These are phyloP conservation scores for Mortierella claussenii DNA, from an alignment of 192 early-diverging fungal species.

Conservation along the genomic window DNA sequence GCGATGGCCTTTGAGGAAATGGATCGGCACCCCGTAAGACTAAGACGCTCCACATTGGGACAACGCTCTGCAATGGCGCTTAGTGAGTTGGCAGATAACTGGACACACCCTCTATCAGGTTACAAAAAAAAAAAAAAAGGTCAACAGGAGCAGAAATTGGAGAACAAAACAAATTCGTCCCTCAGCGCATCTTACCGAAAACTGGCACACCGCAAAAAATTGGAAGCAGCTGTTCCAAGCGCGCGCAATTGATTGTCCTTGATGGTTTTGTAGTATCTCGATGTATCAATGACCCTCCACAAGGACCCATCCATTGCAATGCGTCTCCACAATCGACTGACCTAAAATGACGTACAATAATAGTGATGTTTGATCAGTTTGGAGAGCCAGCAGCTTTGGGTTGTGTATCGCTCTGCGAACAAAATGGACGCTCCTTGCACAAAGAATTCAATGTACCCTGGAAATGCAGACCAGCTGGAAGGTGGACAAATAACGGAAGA, in stretches of 20 bases:
- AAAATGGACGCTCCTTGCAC: not conserved
- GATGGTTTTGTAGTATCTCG: conserved; percentile 38
- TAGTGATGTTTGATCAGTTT: too few species aligned
- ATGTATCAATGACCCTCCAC: conserved; percentile 35
- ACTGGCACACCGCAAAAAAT: conserved; percentile 37
- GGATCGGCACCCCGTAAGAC: conserved; percentile 33
- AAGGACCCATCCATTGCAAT: conserved; percentile 47
- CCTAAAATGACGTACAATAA: conserved; percentile 9
- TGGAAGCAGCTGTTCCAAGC: conserved; percentile 32
- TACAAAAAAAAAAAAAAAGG: not conserved
- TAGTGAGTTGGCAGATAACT: conserved; percentile 26
- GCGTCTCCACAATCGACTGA: conserved; percentile 33
- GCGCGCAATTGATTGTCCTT: conserved; percentile 32
- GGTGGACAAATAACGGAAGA: conserved; percentile 42
- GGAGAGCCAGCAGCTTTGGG: too few species aligned
- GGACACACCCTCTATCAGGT: conserved; percentile 32
- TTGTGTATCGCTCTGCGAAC: too few species aligned
- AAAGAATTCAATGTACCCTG: conserved; percentile 8
- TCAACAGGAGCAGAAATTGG: not conserved
- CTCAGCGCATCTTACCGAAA: conserved; percentile 14
- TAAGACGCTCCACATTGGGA: conserved; percentile 37
- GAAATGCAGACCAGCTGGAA: conserved; percentile 43
- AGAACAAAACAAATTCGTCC: not conserved
- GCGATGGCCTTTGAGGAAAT: conserved; percentile 55
- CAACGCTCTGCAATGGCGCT: conserved; percentile 41